These are phyloP conservation scores for Rhizopogon salebrosus DNA, from an alignment of 768 basidiomycete genomes.

Conservation along the genomic window DNA sequence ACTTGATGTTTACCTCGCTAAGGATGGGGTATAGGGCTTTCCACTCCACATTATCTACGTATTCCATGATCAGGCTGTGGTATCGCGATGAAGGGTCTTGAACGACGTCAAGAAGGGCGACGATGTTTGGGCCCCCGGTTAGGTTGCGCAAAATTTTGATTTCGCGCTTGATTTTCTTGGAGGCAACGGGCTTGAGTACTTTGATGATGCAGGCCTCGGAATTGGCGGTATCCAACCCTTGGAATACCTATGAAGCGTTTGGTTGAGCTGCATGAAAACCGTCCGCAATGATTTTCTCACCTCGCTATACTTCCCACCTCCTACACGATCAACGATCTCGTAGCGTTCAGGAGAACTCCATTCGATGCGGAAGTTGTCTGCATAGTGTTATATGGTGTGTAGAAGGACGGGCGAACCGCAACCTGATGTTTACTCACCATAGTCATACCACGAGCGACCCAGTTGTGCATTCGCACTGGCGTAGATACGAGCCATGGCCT, in stretches of 20 bases:
- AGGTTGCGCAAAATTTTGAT: constrained; percentile 70
- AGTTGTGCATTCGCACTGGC: constrained; percentile 53
- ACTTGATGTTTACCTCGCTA: constrained; percentile 61
- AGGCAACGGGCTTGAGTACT: constrained; percentile 64
- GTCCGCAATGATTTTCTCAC: constrained; percentile 24
- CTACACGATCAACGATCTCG: constrained; percentile 58
- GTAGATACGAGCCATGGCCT: constrained; percentile 45
- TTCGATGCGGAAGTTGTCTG: constrained; percentile 54
- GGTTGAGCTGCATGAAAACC: neutral
- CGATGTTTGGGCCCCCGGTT: constrained; percentile 66
- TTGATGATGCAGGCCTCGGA: constrained; percentile 59
- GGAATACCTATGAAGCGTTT: constrained; percentile 42
- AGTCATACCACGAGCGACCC: constrained; percentile 59
- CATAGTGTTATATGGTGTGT: neutral
- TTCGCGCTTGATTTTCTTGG: constrained; percentile 68
- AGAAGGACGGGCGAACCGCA: neutral
- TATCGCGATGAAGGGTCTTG: constrained; percentile 57
- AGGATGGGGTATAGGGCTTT: constrained; percentile 51
- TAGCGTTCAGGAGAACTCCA: constrained; percentile 67
- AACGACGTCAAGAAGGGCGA: constrained; percentile 63
- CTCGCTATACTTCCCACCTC: constrained; percentile 65
- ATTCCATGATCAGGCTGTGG: constrained; percentile 64
- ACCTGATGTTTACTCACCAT: constrained; percentile 35
- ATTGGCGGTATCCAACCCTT: constrained; percentile 52
- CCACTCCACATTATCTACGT: constrained; percentile 66